These are phyloP conservation scores for Geoglossum glabrum DNA, from an alignment of 495 filamentous ascomycete species.

Conservation along the genomic window DNA sequence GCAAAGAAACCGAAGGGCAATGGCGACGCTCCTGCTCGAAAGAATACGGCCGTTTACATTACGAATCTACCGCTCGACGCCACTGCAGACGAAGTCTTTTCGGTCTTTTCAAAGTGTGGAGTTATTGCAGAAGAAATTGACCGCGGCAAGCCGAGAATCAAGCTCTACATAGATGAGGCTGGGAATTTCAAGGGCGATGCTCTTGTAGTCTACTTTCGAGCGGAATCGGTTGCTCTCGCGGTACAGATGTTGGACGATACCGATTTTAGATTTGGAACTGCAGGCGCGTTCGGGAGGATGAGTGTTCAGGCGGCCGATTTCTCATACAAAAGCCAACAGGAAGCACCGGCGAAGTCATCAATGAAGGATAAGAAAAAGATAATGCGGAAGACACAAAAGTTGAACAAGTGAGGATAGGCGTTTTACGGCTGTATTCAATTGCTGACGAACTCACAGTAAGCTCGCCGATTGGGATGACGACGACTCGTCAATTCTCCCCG, in stretches of 20 bases:
- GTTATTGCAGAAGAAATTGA: conserved; percentile 92
- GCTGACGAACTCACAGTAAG: conserved; percentile 30
- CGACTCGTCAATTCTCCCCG: conserved; percentile 38
- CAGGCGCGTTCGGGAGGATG: conserved; percentile 40
- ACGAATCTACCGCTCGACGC: conserved; percentile 65
- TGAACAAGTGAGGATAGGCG: conserved; percentile 35
- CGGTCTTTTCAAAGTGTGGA: conserved; percentile 72
- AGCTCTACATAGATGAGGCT: conserved; percentile 68
- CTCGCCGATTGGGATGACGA: conserved; percentile 88
- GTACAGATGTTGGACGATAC: conserved; percentile 85
- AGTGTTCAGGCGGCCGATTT: conserved; percentile 67
- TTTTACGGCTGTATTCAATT: not conserved
- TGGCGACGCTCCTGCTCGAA: conserved; percentile 33
- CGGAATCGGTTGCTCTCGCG: conserved; percentile 73
- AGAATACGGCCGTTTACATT: conserved; percentile 78
- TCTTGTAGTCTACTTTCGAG: conserved; percentile 81
- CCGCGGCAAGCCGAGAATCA: conserved; percentile 64
- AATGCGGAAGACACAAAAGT: conserved; percentile 67
- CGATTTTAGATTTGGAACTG: conserved; percentile 47
- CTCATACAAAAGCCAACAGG: conserved; percentile 62
- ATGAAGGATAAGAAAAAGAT: conserved; percentile 62
- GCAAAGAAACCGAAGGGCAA: conserved; percentile 31
- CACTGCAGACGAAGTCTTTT: conserved; percentile 55
- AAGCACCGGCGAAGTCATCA: conserved; percentile 27
- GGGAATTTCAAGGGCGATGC: conserved; percentile 87